Percentiles rank a stretch among this genome's conserved stretches.
phyloP scores from a whole-genome alignment of 768 basidiomycete genomes.

The Mycena rosella region DNA sequence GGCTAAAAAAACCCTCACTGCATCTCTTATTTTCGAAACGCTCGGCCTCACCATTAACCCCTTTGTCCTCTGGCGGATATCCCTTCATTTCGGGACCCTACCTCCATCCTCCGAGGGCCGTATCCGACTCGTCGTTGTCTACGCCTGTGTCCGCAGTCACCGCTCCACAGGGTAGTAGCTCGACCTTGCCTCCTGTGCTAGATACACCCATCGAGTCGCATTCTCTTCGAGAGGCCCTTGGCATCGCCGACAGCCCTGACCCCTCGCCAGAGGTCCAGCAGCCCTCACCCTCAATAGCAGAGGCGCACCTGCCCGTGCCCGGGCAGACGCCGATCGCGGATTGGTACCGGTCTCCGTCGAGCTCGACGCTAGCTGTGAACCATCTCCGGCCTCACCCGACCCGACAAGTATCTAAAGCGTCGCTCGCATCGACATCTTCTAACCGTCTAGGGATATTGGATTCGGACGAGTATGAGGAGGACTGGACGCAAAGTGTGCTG shows the following conservation, averaged over 20 bases:
- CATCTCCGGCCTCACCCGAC: conserved; percentile 42
- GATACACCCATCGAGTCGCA: conserved; percentile 74
- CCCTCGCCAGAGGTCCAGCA: conserved; percentile 40
- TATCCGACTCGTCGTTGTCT: conserved; percentile 64
- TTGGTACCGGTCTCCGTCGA: conserved; percentile 44
- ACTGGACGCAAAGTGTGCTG: conserved; percentile 83
- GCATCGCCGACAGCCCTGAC: conserved; percentile 48
- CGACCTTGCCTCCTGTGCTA: conserved; percentile 66
- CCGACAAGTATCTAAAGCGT: conserved; percentile 37
- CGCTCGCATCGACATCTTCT: conserved; percentile 53
- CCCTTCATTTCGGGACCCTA: conserved; percentile 48
- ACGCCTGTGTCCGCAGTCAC: conserved; percentile 69
- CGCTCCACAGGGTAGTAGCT: conserved; percentile 64
- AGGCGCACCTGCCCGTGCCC: conserved; percentile 31
- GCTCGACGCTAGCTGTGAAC: conserved; percentile 34
- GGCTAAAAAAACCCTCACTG: conserved; percentile 76
- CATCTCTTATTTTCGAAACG: conserved; percentile 77
- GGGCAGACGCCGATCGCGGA: conserved; percentile 54
- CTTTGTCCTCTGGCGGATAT: conserved; percentile 42
- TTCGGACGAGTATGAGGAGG: conserved; percentile 64
- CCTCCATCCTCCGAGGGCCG: conserved; percentile 50
- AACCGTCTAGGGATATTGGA: conserved; percentile 63
- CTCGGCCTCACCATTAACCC: conserved; percentile 62
- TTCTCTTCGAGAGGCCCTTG: conserved; percentile 57
- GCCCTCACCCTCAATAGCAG: conserved; percentile 21